A percentile compares a stretch with the other conserved stretches of the same genome.
Evolutionary conservation across 2,329 filamentous ascomycete species (phyloP).

Genomic region (Dothideomycetes sp.): DNA sequence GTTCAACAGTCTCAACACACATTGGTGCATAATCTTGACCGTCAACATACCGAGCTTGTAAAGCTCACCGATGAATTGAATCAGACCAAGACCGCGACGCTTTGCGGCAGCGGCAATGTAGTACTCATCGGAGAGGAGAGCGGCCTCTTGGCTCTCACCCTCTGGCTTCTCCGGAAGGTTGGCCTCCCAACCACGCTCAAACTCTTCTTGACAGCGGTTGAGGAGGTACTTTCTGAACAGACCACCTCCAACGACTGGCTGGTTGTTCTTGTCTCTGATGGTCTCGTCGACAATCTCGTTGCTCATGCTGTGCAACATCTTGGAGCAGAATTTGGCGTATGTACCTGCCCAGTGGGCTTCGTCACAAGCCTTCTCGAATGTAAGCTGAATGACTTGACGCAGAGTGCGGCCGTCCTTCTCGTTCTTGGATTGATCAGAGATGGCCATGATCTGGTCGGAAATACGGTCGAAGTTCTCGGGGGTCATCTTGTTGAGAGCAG

Average conservation of each 20-base stretch:
- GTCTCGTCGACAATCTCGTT: slow-evolving; percentile 89
- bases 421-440: slow-evolving; percentile 90
- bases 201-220: slow-evolving; percentile 97
- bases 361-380: slow-evolving; percentile 97
- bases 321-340: slow-evolving; percentile 98
- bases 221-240: slow-evolving; percentile 98
- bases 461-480: slow-evolving; percentile 98
- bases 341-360: slow-evolving; percentile 98
- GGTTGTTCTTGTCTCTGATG: slow-evolving; percentile 80
- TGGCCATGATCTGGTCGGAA: slow-evolving; percentile 80
- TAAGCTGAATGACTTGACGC: slow-evolving; percentile 95
- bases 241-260: slow-evolving; percentile 81
- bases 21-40: slow-evolving; percentile 98
- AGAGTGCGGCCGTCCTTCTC: slow-evolving; percentile 89
- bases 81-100: slow-evolving; percentile 89
- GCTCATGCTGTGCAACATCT: slow-evolving; percentile 93
- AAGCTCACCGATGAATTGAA: slow-evolving; percentile 97
- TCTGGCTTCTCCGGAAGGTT: slow-evolving; percentile 73
- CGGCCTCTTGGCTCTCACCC: slow-evolving; percentile 59
- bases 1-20: slow-evolving; percentile 92
- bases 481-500: slow-evolving; percentile 98
- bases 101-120: slow-evolving; percentile 90
- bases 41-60: slow-evolving; percentile 99
- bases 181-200: slow-evolving; percentile 93
- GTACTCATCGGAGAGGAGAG: slow-evolving; percentile 90